Base-by-base conservation (phyloP, 2,329 filamentous ascomycete genomes). In the Cercospora sp. region DNA sequence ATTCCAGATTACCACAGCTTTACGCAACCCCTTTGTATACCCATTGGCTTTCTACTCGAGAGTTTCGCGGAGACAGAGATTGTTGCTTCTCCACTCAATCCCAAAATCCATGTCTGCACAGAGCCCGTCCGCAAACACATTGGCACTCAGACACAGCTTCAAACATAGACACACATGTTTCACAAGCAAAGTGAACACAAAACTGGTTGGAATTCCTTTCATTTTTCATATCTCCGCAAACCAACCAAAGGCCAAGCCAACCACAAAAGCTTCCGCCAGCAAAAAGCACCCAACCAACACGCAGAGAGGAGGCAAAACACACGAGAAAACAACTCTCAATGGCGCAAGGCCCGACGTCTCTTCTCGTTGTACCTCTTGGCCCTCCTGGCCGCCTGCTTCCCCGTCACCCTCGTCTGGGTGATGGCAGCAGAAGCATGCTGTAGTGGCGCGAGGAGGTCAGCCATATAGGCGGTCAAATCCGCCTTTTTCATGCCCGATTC, bases 381-480 rank as follows among this genome's bases (percentile, higher is more conserved):
- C 49, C 24, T 55, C 49, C 24, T 26, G 49, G 49, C 49, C 24
- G 16, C 49, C 49, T 55, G 49, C 49, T 55, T 55, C 24, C 49
- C 49, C 24, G 49, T 28, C 21, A 55, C 24, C 49, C 49, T 55
- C 49, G 24, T 55, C 24, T 30, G 24, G 2, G 1, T n/a, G 13
- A 55, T 55, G 49, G 24, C 49, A 55, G 49, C 49, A 26, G 49
- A 55, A 55, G 49, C 49, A 55, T 55, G 49, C 49, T 55, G 49
- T 26, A 28, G 16, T 3, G 49, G 49, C 16, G 28, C 28, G 18
- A 59, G 6, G 1, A 65, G 53, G 24, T 65, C 62, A 2, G 24
- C 12, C 53, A 65, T 59, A 4, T 59, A 65, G 16, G 34, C 51
- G 16, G 7, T 37, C 61, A 65, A 13, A 24, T 37, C 51, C 21